Percentiles rank a stretch among this genome's conserved stretches.
These are phyloP conservation scores for Orychophragmus violaceus DNA, from an alignment of 345 rosid species.

Conservation along the genomic window DNA sequence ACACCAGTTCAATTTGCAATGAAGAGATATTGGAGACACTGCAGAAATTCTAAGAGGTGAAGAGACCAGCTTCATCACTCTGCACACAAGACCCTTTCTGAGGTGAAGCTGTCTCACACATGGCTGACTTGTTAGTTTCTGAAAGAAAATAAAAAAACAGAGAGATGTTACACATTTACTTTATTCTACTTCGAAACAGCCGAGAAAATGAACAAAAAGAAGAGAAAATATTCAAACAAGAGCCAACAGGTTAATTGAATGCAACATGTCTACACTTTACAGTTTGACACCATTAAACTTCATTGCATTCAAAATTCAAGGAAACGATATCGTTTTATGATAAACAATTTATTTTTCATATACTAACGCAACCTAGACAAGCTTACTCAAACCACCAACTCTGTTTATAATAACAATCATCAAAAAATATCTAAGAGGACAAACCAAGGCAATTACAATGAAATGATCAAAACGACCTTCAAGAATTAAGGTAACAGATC, in stretches of 20 bases:
- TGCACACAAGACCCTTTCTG: slow-evolving; percentile 68
- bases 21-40: slow-evolving; percentile 66
- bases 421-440: not conserved
- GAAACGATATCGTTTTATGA: not conserved
- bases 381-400: not conserved
- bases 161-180: not conserved
- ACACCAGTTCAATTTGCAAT: slow-evolving; percentile 88
- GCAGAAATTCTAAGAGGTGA: slow-evolving; percentile 80
- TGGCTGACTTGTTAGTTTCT: slow-evolving; percentile 47
- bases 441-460: not conserved
- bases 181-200: not conserved
- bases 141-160: not conserved
- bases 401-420: not conserved
- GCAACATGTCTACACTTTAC: too few relatives aligned
- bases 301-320: not conserved
- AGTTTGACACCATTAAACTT: not conserved
- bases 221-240: not conserved
- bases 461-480: not conserved
- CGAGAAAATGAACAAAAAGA: not conserved
- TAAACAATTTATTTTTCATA: not conserved
- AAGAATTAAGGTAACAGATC: not conserved
- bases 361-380: not conserved
- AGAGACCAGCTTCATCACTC: slow-evolving; percentile 55
- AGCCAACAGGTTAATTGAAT: not conserved
- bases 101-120: slow-evolving; percentile 74